Conservation (phyloP, 2,329 filamentous ascomycete genomes). For the Calonectria ilicicola region DNA sequence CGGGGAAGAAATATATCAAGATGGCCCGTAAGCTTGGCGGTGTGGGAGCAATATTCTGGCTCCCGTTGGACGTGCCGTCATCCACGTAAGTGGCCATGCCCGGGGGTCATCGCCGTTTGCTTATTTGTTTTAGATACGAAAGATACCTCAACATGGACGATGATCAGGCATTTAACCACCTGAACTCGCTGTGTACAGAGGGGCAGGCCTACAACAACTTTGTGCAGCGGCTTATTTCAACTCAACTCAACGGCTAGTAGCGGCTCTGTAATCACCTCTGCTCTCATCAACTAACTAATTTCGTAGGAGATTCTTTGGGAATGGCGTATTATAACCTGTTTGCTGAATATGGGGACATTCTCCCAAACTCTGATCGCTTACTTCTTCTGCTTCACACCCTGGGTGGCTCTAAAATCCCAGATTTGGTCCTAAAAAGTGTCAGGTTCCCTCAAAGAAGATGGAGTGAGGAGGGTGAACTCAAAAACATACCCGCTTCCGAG, state of each 20-base stretch:
- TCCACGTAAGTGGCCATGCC: constrained; percentile 45
- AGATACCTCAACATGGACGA: constrained; percentile 50
- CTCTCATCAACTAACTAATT: background rate
- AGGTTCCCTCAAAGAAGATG: constrained; percentile 39
- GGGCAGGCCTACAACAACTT: constrained; percentile 32
- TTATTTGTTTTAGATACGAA: constrained; percentile 42
- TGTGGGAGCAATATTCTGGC: constrained; percentile 46
- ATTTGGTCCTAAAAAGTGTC: constrained; percentile 37
- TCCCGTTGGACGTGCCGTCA: constrained; percentile 45
- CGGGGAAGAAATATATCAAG: constrained; percentile 50
- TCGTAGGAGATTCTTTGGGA: constrained; percentile 24
- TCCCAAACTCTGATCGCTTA: constrained; percentile 39
- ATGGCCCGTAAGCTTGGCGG: constrained; percentile 45
- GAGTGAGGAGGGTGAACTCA: constrained; percentile 43
- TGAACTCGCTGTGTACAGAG: constrained; percentile 32
- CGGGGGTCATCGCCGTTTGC: background rate
- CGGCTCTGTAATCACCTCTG: accelerated
- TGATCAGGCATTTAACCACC: constrained; percentile 44
- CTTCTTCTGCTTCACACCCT: constrained; percentile 42
- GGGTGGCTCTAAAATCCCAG: constrained; percentile 36
- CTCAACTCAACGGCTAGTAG: constrained; percentile 31
- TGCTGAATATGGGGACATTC: constrained; percentile 39
- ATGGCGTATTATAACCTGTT: constrained; percentile 41
- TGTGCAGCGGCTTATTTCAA: constrained; percentile 39
- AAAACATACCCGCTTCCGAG: constrained; percentile 30